phyloP scores from a whole-genome alignment of 2,329 filamentous ascomycete species.

The Trichoderma asperellum region DNA sequence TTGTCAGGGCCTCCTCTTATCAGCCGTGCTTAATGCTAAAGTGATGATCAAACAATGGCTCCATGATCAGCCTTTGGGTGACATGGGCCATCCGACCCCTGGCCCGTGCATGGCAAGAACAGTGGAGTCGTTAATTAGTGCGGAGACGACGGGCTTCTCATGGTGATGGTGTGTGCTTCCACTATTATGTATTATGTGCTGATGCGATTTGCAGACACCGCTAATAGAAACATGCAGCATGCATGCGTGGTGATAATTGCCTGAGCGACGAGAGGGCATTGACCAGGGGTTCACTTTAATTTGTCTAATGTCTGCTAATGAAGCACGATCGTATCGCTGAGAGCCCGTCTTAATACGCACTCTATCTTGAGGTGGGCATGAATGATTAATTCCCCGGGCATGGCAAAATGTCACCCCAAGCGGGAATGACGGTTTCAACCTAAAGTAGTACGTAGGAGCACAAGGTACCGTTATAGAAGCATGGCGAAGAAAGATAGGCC shows the following conservation, averaged over 20 bases:
- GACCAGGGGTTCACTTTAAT: constrained; percentile 12
- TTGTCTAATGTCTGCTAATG: neutral
- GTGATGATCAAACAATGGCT: constrained; percentile 22
- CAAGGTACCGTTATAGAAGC: neutral
- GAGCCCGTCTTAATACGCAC: neutral
- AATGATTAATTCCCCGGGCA: neutral
- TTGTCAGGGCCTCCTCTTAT: neutral
- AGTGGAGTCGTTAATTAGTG: constrained; percentile 11
- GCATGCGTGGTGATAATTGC: neutral
- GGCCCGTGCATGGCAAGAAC: constrained; percentile 1
- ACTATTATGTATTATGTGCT: neutral
- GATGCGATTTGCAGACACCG: neutral
- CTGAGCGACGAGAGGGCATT: constrained; percentile 10
- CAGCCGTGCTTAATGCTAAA: constrained; percentile 19
- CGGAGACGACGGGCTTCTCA: neutral
- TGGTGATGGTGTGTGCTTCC: neutral
- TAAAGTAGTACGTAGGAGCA: neutral
- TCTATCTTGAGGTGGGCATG: constrained; percentile 12
- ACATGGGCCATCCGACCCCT: constrained; percentile 19
- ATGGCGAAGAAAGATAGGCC: neutral
- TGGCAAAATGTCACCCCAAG: neutral
- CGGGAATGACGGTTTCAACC: constrained; percentile 5
- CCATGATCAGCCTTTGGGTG: constrained; percentile 17
- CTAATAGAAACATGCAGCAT: neutral
- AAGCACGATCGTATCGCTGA: neutral